Evolutionary conservation across 2,329 filamentous ascomycete species (phyloP), one percentile per base, ranked within the genome.

Genomic region (Aureobasidium sp.): DNA sequence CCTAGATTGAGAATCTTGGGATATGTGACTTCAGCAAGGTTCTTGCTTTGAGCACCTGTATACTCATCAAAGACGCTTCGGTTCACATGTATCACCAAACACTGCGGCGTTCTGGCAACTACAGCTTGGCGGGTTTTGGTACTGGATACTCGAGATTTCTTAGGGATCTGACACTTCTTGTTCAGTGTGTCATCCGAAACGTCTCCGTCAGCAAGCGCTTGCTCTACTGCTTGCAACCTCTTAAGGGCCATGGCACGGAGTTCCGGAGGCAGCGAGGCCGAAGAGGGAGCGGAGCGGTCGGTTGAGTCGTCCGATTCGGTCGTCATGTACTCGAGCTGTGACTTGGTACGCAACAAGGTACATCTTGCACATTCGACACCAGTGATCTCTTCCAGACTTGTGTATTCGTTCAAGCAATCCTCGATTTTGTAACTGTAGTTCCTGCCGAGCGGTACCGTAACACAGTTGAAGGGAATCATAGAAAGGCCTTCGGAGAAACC

Each of bases 341-440:
- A 74, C 58, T 83, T 79, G 10, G 80, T 76, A 21, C 77, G 74
- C 10, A 92, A 73, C 1, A 96, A 80, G 0, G 93, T 96, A 73
- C 94, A 99, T 68, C 93, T 95, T 17, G 86, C 83, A 72, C 94
- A 99, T 69, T 96, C 88, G 1, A 97, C 92, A 0, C 90, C 90
- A 65, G 90, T 85, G 61, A 99, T 96, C 1, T 82, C 79, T 70
- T 97, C 94, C 9, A 96, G 79, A 13, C 85, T 83, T 29, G 90
- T 94, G 70, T 93, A 96, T 23, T 90, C 85, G 69, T 95, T 87
- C 21, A 99, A 75, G 60, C 90, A 87, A 62, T 94, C 86, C 61
- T 85, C 84, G 0, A 97, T 75, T 63, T 90, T 83, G 68, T 92
- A 89, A 19, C 81, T 77, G 64, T 79, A 80, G 50, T 81, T 79